These are phyloP conservation scores for Lichtheimia corymbifera DNA, from an alignment of 371 early-diverging fungal species.

Conservation along the genomic window DNA sequence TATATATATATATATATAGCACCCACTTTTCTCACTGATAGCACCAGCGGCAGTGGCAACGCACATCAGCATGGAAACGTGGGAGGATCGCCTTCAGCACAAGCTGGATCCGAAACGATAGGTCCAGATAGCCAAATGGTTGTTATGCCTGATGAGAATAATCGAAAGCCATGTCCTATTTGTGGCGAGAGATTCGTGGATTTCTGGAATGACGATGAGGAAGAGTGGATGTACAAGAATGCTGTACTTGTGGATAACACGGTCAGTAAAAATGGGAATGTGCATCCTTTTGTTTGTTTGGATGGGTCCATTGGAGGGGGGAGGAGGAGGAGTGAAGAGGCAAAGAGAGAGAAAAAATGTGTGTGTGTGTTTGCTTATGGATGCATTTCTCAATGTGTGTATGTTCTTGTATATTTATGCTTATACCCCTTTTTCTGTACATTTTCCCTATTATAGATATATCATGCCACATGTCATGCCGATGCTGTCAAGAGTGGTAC, in stretches of 20 bases:
- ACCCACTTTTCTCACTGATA: slow-evolving; percentile 44
- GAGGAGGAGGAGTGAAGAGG: too few species aligned
- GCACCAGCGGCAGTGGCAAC: slow-evolving; percentile 6
- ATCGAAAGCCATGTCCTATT: slow-evolving; percentile 71
- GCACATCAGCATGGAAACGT: slow-evolving; percentile 9
- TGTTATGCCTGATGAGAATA: slow-evolving; percentile 53
- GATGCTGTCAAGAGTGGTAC: slow-evolving; percentile 48
- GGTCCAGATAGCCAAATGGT: slow-evolving; percentile 36
- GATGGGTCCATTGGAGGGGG: neutral
- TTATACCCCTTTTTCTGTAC: too few species aligned
- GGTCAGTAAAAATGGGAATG: slow-evolving; percentile 37
- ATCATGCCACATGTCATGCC: slow-evolving; percentile 71
- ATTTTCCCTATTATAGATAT: slow-evolving; percentile 39
- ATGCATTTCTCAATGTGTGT: too few species aligned
- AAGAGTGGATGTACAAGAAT: slow-evolving; percentile 88
- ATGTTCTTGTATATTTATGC: too few species aligned
- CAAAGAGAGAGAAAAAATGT: too few species aligned
- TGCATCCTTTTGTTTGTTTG: neutral
- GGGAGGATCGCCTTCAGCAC: slow-evolving; percentile 18
- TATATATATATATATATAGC: too few species aligned
- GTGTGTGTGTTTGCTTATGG: too few species aligned
- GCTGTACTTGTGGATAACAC: slow-evolving; percentile 70
- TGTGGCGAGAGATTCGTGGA: slow-evolving; percentile 87
- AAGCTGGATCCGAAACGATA: slow-evolving; percentile 18
- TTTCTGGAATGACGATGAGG: slow-evolving; percentile 86